Percentiles rank a stretch among this genome's conserved stretches.
phyloP scores from a whole-genome alignment of 257 asterid species.

The Apocynum venetum region DNA sequence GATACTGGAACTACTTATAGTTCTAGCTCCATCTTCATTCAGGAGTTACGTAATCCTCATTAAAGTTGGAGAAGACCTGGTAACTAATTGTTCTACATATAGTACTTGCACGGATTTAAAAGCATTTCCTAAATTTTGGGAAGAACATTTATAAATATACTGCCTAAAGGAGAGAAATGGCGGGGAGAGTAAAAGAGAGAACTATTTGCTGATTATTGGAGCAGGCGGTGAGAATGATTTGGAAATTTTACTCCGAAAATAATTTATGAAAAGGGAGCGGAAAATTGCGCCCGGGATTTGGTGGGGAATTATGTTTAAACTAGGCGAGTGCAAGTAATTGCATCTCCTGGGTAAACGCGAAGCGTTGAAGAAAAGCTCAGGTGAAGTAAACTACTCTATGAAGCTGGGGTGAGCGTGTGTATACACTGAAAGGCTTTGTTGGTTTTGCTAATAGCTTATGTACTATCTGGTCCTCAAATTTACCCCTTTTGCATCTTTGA shows the following conservation, averaged over 20 bases:
- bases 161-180: background rate
- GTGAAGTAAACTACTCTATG: background rate
- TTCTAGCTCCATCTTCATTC: background rate
- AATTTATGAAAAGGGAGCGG: background rate
- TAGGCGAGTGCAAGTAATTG: background rate
- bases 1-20: no score
- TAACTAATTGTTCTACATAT: no score
- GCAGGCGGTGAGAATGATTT: background rate
- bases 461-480: background rate
- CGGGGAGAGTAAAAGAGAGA: background rate
- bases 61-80: no score
- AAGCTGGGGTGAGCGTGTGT: background rate
- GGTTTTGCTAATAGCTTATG: background rate
- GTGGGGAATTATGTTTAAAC: background rate
- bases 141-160: background rate
- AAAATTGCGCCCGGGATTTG: background rate
- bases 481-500: background rate
- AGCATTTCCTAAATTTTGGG: background rate
- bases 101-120: no score
- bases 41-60: background rate
- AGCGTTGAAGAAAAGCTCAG: background rate
- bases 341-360: background rate
- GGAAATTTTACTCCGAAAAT: background rate
- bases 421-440: background rate
- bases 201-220: background rate